phyloP scores from a whole-genome alignment of 176 grass and related monocot genomes.

The Oryza punctata region DNA sequence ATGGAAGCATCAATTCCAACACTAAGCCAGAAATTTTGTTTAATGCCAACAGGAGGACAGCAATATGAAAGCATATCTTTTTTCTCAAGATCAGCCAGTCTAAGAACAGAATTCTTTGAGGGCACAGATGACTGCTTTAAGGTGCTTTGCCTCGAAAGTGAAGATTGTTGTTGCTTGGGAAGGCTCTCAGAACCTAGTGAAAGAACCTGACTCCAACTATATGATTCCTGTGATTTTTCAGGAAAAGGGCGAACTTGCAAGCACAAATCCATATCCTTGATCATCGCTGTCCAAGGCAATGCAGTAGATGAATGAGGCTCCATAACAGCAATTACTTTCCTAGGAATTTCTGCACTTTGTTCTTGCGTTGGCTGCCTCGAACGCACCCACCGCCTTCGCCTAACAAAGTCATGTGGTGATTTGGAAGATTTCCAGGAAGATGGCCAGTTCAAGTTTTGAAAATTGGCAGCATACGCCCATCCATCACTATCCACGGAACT shows the following conservation, averaged over 20 bases:
- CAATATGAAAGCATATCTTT: constrained; percentile 83
- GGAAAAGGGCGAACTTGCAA: constrained; percentile 87
- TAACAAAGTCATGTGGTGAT: constrained; percentile 68
- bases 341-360: constrained; percentile 52
- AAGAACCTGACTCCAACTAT: constrained; percentile 83
- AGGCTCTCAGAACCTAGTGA: constrained; percentile 59
- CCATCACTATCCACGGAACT: constrained; percentile 83
- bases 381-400: constrained; percentile 89
- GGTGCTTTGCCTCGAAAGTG: constrained; percentile 58
- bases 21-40: constrained; percentile 84
- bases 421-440: constrained; percentile 79
- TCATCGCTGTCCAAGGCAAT: constrained; percentile 82
- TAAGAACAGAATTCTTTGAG: constrained; percentile 64
- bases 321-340: constrained; percentile 79
- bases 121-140: constrained; percentile 51
- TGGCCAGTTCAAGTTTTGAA: constrained; percentile 79
- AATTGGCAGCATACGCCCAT: constrained; percentile 84
- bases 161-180: constrained; percentile 61
- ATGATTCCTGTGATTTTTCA: constrained; percentile 59
- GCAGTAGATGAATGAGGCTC: constrained; percentile 66
- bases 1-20: constrained; percentile 83
- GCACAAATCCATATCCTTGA: constrained; percentile 69
- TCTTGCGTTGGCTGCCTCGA: constrained; percentile 57
- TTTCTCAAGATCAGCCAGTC: constrained; percentile 87
- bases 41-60: constrained; percentile 45